These are phyloP conservation scores for Penicillium sumatraense DNA, from an alignment of 2,329 filamentous ascomycete genomes.

Conservation along the genomic window DNA sequence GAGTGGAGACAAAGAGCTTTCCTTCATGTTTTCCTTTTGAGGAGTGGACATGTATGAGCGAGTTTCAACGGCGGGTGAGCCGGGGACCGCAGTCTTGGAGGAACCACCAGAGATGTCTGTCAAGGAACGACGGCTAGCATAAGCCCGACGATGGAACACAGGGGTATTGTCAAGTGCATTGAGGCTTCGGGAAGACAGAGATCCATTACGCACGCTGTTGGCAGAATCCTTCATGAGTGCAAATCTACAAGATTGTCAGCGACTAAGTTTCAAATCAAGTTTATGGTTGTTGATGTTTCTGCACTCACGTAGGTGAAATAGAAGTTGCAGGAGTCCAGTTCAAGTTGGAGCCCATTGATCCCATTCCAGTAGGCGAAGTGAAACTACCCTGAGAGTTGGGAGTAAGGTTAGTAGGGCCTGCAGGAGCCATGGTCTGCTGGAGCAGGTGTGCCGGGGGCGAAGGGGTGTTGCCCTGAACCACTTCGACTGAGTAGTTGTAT, in stretches of 20 bases:
- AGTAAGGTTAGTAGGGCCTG: too few relatives aligned
- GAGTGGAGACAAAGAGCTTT: conserved; percentile 43
- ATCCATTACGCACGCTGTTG: conserved; percentile 38
- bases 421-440: conserved; percentile 43
- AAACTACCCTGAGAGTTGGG: conserved; percentile 49
- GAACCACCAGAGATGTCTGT: conserved; percentile 40
- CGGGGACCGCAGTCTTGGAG: conserved; percentile 41
- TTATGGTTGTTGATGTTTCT: too few relatives aligned
- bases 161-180: conserved; percentile 47
- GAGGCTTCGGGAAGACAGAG: conserved; percentile 45
- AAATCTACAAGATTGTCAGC: conserved; percentile 42
- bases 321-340: conserved; percentile 55
- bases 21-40: conserved; percentile 44
- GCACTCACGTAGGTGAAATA: conserved; percentile 53
- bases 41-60: conserved; percentile 45
- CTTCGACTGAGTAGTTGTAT: conserved; percentile 69
- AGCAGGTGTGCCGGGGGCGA: conserved; percentile 49
- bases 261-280: neutral
- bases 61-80: conserved; percentile 32
- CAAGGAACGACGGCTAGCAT: conserved; percentile 31
- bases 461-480: conserved; percentile 50
- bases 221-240: conserved; percentile 44
- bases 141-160: conserved; percentile 35
- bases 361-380: conserved; percentile 47
- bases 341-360: conserved; percentile 46